Percentiles rank a stretch among this genome's conserved stretches.
Conservation (phyloP, 2,329 filamentous ascomycete species). For the Trichoderma guizhouense region DNA sequence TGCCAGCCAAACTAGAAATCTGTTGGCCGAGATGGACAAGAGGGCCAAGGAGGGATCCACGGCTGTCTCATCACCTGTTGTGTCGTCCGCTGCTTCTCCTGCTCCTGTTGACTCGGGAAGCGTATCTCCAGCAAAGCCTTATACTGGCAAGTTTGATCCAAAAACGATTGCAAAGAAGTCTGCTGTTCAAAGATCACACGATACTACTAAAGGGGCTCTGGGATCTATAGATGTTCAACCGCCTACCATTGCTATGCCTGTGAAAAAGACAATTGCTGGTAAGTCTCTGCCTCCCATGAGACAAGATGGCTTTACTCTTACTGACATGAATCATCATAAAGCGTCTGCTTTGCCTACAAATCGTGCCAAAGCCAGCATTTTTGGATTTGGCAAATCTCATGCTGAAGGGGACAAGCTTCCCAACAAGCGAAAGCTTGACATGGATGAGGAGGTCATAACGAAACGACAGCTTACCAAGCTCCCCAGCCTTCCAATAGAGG, state of each 20-base stretch:
- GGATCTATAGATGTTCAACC: conserved; percentile 45
- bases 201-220: conserved; percentile 48
- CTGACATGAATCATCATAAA: conserved; percentile 28
- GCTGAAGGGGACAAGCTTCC: conserved; percentile 63
- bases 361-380: conserved; percentile 73
- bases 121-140: conserved; percentile 54
- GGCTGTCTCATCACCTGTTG: conserved; percentile 48
- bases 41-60: conserved; percentile 53
- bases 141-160: conserved; percentile 79
- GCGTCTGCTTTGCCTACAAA: conserved; percentile 61
- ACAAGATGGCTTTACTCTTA: neutral
- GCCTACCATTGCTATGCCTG: conserved; percentile 31
- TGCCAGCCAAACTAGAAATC: conserved; percentile 61
- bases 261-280: conserved; percentile 38
- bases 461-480: conserved; percentile 89
- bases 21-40: conserved; percentile 71
- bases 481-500: conserved; percentile 69
- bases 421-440: conserved; percentile 71
- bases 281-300: conserved; percentile 22
- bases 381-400: conserved; percentile 71
- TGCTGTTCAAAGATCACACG: conserved; percentile 55
- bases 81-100: conserved; percentile 50
- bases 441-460: conserved; percentile 84
- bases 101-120: conserved; percentile 40
- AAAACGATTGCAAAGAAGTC: conserved; percentile 83